These are phyloP conservation scores for Coemansia sp. DNA, from an alignment of 192 early-diverging fungal genomes.

Conservation along the genomic window DNA sequence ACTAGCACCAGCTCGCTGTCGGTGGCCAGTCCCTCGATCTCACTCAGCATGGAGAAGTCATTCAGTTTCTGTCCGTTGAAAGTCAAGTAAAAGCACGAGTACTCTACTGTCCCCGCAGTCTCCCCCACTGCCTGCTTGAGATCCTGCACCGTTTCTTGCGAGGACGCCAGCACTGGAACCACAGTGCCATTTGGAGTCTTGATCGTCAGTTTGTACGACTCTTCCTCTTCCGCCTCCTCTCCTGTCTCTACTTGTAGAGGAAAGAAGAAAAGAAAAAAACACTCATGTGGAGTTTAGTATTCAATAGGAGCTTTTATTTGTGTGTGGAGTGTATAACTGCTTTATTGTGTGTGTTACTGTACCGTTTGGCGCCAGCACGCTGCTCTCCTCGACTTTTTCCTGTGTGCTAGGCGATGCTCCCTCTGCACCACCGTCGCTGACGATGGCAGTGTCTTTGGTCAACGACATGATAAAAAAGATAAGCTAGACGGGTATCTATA, in stretches of 20 bases:
- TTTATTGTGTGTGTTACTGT: too few relatives aligned
- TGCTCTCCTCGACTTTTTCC: too few relatives aligned
- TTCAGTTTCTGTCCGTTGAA: conserved; percentile 73
- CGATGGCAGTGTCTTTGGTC: background rate
- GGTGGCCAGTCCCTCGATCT: conserved; percentile 65
- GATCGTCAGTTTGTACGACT: conserved; percentile 40
- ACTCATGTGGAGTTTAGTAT: too few relatives aligned
- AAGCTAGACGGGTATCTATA: too few relatives aligned
- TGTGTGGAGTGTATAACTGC: too few relatives aligned
- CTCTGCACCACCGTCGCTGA: too few relatives aligned
- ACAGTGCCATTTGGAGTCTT: conserved; percentile 47
- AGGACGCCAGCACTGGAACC: conserved; percentile 57
- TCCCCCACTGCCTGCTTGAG: conserved; percentile 88
- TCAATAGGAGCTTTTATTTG: too few relatives aligned
- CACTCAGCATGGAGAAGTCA: conserved; percentile 76
- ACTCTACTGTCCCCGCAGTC: conserved; percentile 78
- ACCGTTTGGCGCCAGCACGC: too few relatives aligned
- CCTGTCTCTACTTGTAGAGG: too few relatives aligned
- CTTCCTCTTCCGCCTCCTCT: conserved; percentile 28
- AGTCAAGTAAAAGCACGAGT: conserved; percentile 90
- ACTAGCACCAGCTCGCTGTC: conserved; percentile 68
- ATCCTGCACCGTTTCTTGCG: conserved; percentile 81
- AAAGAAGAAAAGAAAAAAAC: too few relatives aligned
- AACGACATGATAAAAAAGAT: background rate
- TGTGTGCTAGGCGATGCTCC: too few relatives aligned